These are phyloP conservation scores for Dionaea muscipula DNA, from an alignment of 179 eudicot genomes.

Conservation along the genomic window DNA sequence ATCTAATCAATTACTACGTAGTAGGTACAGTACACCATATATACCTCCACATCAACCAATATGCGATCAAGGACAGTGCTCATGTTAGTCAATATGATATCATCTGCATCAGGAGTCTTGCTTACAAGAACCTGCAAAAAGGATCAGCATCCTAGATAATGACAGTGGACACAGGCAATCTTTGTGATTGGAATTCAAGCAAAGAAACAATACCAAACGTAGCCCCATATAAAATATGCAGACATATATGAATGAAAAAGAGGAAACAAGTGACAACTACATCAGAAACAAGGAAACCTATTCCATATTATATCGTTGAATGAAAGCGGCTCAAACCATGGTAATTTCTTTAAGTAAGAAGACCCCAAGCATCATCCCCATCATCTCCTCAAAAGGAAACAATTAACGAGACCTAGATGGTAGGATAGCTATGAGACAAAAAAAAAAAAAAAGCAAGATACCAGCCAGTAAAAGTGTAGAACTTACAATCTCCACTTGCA, in stretches of 20 bases:
- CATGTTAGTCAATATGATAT: slow-evolving; percentile 78
- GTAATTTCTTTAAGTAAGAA: too few species aligned
- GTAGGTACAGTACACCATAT: slow-evolving; percentile 9
- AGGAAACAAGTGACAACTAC: background rate
- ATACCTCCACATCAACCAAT: slow-evolving; percentile 73
- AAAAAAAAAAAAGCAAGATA: too few species aligned
- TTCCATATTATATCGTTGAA: background rate
- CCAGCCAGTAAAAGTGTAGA: too few species aligned
- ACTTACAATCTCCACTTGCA: too few species aligned
- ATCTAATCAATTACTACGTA: background rate
- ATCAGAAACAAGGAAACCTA: background rate
- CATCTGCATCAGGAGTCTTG: slow-evolving; percentile 60
- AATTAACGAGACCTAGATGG: too few species aligned
- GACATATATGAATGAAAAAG: background rate
- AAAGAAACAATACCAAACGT: background rate
- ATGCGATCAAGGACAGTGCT: slow-evolving; percentile 56
- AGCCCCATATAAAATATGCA: background rate
- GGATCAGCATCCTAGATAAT: slow-evolving; percentile 1
- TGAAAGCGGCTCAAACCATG: too few species aligned
- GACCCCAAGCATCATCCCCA: too few species aligned
- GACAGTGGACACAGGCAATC: background rate
- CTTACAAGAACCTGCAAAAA: slow-evolving; percentile 64
- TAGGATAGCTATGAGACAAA: too few species aligned
- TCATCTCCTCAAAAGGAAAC: too few species aligned
- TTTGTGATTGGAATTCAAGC: background rate